Percentiles rank a stretch among this genome's conserved stretches.
These are phyloP conservation scores for Fusarium drepaniforme DNA, from an alignment of 2,329 filamentous ascomycete genomes.

Conservation along the genomic window DNA sequence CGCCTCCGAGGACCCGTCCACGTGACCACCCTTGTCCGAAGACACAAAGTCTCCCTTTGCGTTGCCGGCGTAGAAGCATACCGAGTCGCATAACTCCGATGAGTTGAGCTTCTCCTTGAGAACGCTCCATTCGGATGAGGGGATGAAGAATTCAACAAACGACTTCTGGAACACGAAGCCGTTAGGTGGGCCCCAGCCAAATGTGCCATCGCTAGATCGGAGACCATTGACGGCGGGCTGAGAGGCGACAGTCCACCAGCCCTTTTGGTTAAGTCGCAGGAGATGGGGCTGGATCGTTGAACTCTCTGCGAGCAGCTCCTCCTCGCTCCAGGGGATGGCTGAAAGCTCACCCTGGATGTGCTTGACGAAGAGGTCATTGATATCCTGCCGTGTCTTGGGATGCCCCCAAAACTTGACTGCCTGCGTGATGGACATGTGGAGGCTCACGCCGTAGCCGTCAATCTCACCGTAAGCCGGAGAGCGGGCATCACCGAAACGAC, in stretches of 20 bases:
- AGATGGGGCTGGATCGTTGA: constrained; percentile 82
- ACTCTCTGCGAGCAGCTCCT: constrained; percentile 87
- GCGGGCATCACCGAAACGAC: constrained; percentile 91
- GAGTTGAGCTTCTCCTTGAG: constrained; percentile 73
- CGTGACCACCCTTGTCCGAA: constrained; percentile 65
- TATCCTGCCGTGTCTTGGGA: constrained; percentile 77
- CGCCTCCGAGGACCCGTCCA: constrained; percentile 42
- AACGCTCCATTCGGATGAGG: constrained; percentile 75
- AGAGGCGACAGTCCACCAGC: constrained; percentile 97
- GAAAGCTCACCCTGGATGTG: constrained; percentile 84
- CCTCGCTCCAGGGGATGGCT: constrained; percentile 94
- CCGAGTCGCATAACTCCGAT: constrained; percentile 70
- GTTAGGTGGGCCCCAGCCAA: constrained; percentile 92
- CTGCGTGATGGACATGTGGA: constrained; percentile 89
- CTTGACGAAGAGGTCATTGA: constrained; percentile 82
- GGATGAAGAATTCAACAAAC: constrained; percentile 96
- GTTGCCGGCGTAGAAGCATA: constrained; percentile 92
- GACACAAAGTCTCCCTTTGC: constrained; percentile 81
- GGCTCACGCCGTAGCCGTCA: constrained; percentile 96
- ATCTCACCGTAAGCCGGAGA: constrained; percentile 97
- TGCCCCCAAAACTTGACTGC: constrained; percentile 89
- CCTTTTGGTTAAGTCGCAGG: constrained; percentile 79
- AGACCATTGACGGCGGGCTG: constrained; percentile 94
- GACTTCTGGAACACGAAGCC: constrained; percentile 99
- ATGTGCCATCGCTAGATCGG: constrained; percentile 79